Evolutionary conservation across 1,284 basidiomycete genomes (phyloP), one percentile per base, ranked within the genome.

Genomic region (Trichosporon coremiiforme): DNA sequence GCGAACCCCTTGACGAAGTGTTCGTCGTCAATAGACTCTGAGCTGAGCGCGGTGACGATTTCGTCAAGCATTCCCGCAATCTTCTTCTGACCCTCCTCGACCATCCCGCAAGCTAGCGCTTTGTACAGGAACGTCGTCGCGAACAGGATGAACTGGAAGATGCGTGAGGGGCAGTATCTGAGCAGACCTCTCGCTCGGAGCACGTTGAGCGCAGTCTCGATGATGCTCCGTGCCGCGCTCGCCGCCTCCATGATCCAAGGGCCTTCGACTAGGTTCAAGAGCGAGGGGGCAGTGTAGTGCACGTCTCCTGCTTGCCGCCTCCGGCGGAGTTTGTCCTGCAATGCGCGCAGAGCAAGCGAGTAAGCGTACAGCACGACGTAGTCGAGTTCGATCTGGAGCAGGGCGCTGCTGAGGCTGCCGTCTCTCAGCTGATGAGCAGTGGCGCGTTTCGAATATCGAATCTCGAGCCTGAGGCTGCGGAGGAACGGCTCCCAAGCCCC

Each of bases 51-150:
- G 2, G 15, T 15, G 4, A 45, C 41, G 7, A 45, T 45, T 2
- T 45, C 41, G 15, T 45, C 41, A 2, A 45, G 41, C 41, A 45
- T 45, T 12, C 41, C 41, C 13, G 41, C 41, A 7, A 45, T 45
- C 41, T 45, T 45, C 17, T 45, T 45, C 15, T 45, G 41, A 3
- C 41, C 41, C 15, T 45, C 41, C 15, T 45, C 41, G 4, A 45
- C 41, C 41, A 45, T 45, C 15, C 41, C 41, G 7, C 41, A 45
- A 53, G 2, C 67, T 65, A 1, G 6, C 10, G 50, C 68, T 63
- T 71, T 71, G 67, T 71, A 71, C 13, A 71, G 62, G 63, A 71
- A 71, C 17, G 70, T 71, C 4, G 67, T 66, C n/a, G 70, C 70
- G 20, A 71, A 71, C 2, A 71, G 67, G 41, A 66, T 67, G 53